These are phyloP conservation scores for Schwanniomyces yamadae DNA, from an alignment of 805 yeast genomes.

Conservation along the genomic window DNA sequence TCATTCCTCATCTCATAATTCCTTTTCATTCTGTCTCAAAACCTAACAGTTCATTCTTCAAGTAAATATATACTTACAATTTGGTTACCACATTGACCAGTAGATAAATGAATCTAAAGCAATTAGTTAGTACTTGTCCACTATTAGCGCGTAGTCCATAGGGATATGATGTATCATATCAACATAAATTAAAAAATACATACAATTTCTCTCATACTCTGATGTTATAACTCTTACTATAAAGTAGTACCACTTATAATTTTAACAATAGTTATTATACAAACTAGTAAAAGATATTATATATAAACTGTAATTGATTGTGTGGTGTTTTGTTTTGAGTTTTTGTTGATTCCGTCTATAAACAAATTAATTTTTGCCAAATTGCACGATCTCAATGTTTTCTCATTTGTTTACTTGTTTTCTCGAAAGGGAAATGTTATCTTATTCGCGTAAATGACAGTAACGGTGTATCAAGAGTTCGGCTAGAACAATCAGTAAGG, in stretches of 20 bases:
- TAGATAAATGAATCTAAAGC: slow-evolving; percentile 84
- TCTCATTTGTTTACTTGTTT: slow-evolving; percentile 2
- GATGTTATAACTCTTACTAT: slow-evolving; percentile 1
- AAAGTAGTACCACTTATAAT: slow-evolving; percentile 1
- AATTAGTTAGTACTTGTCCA: neutral
- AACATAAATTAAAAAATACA: slow-evolving; percentile 7
- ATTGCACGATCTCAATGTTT: slow-evolving; percentile 2
- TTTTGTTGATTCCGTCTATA: slow-evolving; percentile 4
- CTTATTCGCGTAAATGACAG: neutral
- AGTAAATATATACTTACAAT: slow-evolving; percentile 54
- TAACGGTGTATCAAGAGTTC: neutral
- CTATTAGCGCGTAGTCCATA: slow-evolving; percentile 4
- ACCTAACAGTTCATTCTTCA: no score
- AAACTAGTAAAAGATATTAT: slow-evolving; percentile 1
- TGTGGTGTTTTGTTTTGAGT: slow-evolving; percentile 3
- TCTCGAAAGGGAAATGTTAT: slow-evolving; percentile 1
- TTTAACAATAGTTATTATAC: slow-evolving; percentile 3
- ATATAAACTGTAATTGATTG: neutral
- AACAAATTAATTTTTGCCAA: slow-evolving; percentile 1
- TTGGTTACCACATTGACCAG: slow-evolving; percentile 99
- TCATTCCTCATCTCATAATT: neutral
- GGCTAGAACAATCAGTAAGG: neutral
- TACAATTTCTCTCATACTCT: slow-evolving; percentile 25
- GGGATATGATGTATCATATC: neutral
- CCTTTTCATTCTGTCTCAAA: neutral